Percentiles rank a stretch among this genome's conserved stretches.
Evolutionary conservation across 2,329 filamentous ascomycete species (phyloP).

Genomic region (Pestalotiopsis sp.): DNA sequence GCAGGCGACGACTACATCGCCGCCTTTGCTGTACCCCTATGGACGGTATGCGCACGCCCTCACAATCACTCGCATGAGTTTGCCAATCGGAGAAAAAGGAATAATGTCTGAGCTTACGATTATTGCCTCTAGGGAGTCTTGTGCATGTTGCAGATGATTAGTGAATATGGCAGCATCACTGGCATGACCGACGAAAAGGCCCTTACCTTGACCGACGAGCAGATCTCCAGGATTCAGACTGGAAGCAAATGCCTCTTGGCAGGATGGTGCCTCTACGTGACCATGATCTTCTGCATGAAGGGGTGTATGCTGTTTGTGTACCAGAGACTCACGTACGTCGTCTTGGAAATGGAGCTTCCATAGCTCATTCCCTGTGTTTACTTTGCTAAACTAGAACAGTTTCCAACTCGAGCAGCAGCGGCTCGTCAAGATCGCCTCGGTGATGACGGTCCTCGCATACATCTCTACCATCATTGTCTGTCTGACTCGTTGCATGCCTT

Average conservation of each 20-base stretch:
- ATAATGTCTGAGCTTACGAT: not conserved
- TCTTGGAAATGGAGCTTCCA: too few species aligned
- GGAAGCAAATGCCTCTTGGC: constrained; percentile 10
- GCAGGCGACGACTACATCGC: constrained; percentile 7
- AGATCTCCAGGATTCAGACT: not conserved
- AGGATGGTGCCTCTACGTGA: constrained; percentile 10
- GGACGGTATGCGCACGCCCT: not conserved
- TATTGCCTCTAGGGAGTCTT: not conserved
- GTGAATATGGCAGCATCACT: not conserved
- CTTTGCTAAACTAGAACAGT: not conserved
- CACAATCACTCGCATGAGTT: not conserved
- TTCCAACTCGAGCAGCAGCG: not conserved
- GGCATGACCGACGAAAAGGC: constrained; percentile 4
- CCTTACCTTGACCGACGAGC: not conserved
- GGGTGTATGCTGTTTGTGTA: constrained; percentile 7
- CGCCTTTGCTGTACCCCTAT: not conserved
- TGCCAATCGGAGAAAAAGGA: not conserved
- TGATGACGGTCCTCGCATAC: not conserved
- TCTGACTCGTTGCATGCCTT: not conserved
- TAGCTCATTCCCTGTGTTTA: not conserved
- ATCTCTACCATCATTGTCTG: not conserved
- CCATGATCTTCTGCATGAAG: constrained; percentile 7
- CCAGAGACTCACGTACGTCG: constrained; percentile 5
- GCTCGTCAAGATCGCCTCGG: not conserved
- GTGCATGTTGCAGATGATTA: not conserved